A percentile compares a stretch with the other conserved stretches of the same genome.
Conservation (phyloP, 345 rosid species). For the Eucalyptus viminalis region DNA sequence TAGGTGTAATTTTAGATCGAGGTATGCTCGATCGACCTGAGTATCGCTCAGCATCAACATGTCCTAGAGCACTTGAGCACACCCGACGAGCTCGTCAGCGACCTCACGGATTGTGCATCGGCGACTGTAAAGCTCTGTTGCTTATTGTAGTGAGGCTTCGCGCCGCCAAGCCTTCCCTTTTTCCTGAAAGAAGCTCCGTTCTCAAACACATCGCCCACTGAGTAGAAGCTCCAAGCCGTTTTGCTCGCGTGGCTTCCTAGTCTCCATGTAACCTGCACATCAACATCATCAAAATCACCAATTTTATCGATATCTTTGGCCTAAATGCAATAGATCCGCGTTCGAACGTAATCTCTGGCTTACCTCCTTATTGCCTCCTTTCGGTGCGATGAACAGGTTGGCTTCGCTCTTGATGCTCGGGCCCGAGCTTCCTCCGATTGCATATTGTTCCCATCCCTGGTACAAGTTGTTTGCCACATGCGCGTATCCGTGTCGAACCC, state of each 20-base stretch:
- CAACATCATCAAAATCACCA: background rate
- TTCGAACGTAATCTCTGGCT: background rate
- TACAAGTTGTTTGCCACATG: conserved; percentile 66
- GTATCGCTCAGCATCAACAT: conserved; percentile 6
- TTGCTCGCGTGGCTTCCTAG: conserved; percentile 1
- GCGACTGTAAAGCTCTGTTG: conserved; percentile 35
- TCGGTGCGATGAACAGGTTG: conserved; percentile 56
- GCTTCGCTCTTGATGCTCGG: conserved; percentile 75
- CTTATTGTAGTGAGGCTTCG: conserved; percentile 27
- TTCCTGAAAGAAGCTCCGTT: conserved; percentile 53
- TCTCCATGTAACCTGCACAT: conserved; percentile 44
- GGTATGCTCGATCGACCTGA: background rate
- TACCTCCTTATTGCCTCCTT: conserved; percentile 35
- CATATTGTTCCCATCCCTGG: conserved; percentile 75
- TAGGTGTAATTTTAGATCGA: background rate
- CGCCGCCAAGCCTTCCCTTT: conserved; percentile 20
- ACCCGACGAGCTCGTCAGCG: conserved; percentile 41
- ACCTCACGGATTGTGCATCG: conserved; percentile 18
- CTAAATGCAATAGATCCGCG: background rate
- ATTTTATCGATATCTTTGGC: background rate
- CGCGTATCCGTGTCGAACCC: conserved; percentile 67
- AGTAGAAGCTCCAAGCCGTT: conserved; percentile 47
- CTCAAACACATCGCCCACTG: conserved; percentile 33
- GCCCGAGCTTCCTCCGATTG: conserved; percentile 75
- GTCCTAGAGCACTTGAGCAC: conserved; percentile 24